These are phyloP conservation scores for Oidiodendron maius DNA, from an alignment of 495 filamentous ascomycete genomes.

Conservation along the genomic window DNA sequence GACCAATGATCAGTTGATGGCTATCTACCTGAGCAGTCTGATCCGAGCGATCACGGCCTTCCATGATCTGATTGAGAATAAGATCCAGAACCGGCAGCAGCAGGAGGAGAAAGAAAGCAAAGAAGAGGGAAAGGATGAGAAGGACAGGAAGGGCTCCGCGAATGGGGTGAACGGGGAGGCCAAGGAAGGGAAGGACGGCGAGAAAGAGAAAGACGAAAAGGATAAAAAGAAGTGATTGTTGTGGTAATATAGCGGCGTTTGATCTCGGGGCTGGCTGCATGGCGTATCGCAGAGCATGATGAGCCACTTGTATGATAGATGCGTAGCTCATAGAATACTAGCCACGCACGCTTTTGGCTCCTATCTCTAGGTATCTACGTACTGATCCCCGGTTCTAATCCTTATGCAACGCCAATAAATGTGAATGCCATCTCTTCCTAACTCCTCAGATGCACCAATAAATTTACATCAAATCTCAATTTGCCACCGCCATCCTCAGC, in stretches of 20 bases:
- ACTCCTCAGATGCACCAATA: no score
- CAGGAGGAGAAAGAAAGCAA: slow-evolving; percentile 90
- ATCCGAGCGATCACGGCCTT: slow-evolving; percentile 98
- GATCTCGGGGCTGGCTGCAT: slow-evolving; percentile 8
- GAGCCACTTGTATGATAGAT: slow-evolving; percentile 23
- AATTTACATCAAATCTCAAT: no score
- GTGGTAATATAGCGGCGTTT: slow-evolving; percentile 14
- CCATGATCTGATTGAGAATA: slow-evolving; percentile 99
- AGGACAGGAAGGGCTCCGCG: slow-evolving; percentile 32
- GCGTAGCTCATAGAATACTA: slow-evolving; percentile 16
- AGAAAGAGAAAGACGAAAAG: slow-evolving; percentile 60
- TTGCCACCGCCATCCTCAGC: slow-evolving; percentile 10
- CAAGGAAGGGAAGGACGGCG: slow-evolving; percentile 56
- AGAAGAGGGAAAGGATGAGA: slow-evolving; percentile 62
- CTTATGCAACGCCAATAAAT: no score
- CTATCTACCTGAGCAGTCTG: slow-evolving; percentile 92
- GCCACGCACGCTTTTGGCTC: no score
- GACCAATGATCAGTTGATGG: slow-evolving; percentile 98
- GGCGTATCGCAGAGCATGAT: slow-evolving; percentile 16
- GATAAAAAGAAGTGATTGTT: slow-evolving; percentile 51
- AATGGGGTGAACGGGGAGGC: slow-evolving; percentile 40
- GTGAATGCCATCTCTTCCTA: no score
- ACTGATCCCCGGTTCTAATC: not conserved
- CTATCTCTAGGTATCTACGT: no score
- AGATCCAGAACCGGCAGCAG: slow-evolving; percentile 97